Base-by-base conservation (phyloP, 169 alveolate genomes). In the Plasmodium gonderi region DNA sequence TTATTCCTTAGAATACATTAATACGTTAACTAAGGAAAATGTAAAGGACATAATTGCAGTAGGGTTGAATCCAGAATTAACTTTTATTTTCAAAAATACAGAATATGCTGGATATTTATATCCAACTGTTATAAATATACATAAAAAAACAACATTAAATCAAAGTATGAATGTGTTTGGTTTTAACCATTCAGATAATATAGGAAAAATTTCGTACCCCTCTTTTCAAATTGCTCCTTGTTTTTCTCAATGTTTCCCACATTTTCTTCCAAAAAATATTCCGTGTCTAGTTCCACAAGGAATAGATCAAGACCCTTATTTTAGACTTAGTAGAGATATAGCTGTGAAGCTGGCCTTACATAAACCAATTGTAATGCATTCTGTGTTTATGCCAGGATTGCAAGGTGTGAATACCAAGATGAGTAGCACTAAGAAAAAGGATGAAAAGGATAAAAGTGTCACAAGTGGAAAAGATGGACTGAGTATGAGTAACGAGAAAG, bases 271-370 rank as follows among this genome's bases (percentile, higher is more conserved):
- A 60, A 96, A 95, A 51, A 98, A 97, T 79, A 97, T 98, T 36
- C 98, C 97, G 12, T 98, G 99, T 85, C 96, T 98, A 40, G 97
- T 98, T 12, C 99, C 99, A 9, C 98, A 98, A 93, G 99, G 99
- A 2, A 99, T 99, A n/a, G 99, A 99, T 91, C 99, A 99, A 96
- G 99, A 99, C 89, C 99, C 99, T n/a, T 99, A 98, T 96, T 99
- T 99, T 95, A 94, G 99, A 94, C 96, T 99, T 97, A 98, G 99
- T 5, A 96, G 99, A 76, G 99, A 99, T 90, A 98, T 99, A 20
- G 99, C 99, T 7, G 99, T 97, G 20, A 98, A 98, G 91, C 94
- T 98, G 95, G 99, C 99, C 75, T 97, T 96, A 92, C 95, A 93
- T 44, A 98, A 98, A 90, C 99, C 99, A 26, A 98, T 99, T 8